Percentiles rank a stretch among this genome's conserved stretches.
Evolutionary conservation across 2,329 filamentous ascomycete genomes (phyloP).

Genomic region (Paraconiothyrium sp.): DNA sequence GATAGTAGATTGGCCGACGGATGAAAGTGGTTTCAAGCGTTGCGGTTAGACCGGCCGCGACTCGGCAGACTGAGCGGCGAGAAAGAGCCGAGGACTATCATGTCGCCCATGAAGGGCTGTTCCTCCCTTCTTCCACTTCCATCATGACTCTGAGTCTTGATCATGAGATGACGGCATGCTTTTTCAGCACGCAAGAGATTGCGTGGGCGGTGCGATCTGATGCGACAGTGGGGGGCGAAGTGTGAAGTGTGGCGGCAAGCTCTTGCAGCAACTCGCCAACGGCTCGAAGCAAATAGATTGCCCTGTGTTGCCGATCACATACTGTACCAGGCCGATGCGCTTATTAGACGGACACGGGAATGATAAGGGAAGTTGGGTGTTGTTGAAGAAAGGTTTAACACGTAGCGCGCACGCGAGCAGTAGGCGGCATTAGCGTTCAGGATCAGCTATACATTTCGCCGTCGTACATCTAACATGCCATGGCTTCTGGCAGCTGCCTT

Average conservation of each 20-base stretch:
- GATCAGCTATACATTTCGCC: neutral
- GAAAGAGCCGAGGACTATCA: slow-evolving; percentile 1
- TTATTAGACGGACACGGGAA: neutral
- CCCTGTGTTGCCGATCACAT: slow-evolving; percentile 11
- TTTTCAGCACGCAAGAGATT: slow-evolving; percentile 22
- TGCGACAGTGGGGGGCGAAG: neutral
- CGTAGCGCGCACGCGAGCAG: neutral
- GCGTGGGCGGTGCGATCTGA: slow-evolving; percentile 18
- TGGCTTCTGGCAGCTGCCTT: slow-evolving; percentile 10
- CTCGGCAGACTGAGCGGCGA: slow-evolving; percentile 6
- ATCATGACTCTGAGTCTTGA: neutral
- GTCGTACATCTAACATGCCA: neutral
- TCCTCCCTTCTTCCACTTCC: slow-evolving; percentile 5
- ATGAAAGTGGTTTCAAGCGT: slow-evolving; percentile 3
- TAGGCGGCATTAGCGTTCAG: neutral
- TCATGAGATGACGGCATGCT: neutral
- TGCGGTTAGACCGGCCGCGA: neutral
- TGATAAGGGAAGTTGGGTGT: slow-evolving; percentile 17
- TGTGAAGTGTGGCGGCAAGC: slow-evolving; percentile 17
- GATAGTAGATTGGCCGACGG: slow-evolving; percentile 11
- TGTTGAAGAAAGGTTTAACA: slow-evolving; percentile 13
- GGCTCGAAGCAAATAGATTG: slow-evolving; percentile 18
- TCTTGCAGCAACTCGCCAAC: slow-evolving; percentile 17
- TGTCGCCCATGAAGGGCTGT: neutral
- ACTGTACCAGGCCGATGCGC: neutral